Evolutionary conservation across 768 basidiomycete species (phyloP).

Genomic region (Mycena alexandri): DNA sequence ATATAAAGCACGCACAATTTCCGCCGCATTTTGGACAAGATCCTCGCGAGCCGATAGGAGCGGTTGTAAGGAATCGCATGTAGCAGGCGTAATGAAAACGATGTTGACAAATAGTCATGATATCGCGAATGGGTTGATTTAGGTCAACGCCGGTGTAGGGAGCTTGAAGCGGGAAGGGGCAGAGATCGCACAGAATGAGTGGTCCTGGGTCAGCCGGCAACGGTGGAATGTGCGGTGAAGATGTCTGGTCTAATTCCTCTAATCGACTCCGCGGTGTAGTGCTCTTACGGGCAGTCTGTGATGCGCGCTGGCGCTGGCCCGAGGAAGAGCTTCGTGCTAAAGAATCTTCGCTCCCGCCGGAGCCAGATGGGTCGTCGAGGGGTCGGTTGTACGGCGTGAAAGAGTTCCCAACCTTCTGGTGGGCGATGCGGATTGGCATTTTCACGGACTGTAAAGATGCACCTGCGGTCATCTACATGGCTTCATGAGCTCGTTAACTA

Average conservation of each 20-base stretch:
- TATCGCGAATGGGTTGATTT: constrained; percentile 15
- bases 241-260: background rate
- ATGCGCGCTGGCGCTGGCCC: background rate
- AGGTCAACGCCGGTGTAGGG: background rate
- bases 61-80: constrained; percentile 15
- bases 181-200: constrained; percentile 12
- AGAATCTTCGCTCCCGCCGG: background rate
- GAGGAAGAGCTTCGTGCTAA: background rate
- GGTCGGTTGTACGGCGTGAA: background rate
- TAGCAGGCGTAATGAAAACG: constrained; percentile 28
- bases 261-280: background rate
- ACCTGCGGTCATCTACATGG: background rate
- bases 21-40: constrained; percentile 26
- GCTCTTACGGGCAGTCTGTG: background rate
- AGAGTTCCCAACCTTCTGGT: background rate
- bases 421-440: no score
- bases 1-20: background rate
- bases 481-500: no score
- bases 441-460: background rate
- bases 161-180: background rate
- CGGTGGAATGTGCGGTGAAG: background rate
- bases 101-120: constrained; percentile 26
- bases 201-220: no score
- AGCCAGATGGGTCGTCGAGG: constrained; percentile 1
- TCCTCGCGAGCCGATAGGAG: background rate